Evolutionary conservation across 345 rosid species (phyloP).

Genomic region (Brassica juncea): DNA sequence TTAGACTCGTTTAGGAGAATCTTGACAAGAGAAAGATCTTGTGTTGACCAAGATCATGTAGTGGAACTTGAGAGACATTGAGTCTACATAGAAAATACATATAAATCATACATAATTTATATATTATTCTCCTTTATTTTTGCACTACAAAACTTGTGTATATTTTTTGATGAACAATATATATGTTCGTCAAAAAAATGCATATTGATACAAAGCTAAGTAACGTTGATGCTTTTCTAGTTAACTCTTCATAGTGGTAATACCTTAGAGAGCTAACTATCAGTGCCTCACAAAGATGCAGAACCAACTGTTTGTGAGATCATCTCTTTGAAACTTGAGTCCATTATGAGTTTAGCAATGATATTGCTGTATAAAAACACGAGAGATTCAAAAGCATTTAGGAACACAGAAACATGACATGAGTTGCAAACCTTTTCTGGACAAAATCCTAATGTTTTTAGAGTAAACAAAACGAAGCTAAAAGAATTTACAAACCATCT

Average conservation of each 20-base stretch:
- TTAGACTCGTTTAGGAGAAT: not conserved
- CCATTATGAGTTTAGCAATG: not conserved
- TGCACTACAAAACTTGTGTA: not conserved
- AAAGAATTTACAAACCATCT: constrained; percentile 21
- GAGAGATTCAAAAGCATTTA: not conserved
- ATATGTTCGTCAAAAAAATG: no score
- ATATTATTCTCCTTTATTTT: not conserved
- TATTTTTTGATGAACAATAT: not conserved
- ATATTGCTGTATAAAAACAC: not conserved
- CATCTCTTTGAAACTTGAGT: not conserved
- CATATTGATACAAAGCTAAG: not conserved
- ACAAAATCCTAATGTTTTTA: not conserved
- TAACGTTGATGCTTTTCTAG: constrained; percentile 1
- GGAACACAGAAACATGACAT: not conserved
- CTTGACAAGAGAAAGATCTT: not conserved
- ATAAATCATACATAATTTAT: not conserved
- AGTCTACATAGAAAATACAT: not conserved
- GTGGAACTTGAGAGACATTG: not conserved
- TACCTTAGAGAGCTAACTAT: constrained; percentile 1
- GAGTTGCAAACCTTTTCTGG: not conserved
- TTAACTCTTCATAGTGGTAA: not conserved
- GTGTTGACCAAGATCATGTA: not conserved
- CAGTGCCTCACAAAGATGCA: not conserved
- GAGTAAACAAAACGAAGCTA: not conserved
- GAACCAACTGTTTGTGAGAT: not conserved